These are phyloP conservation scores for Nectriaceae sp. DNA, from an alignment of 2,329 filamentous ascomycete species.

Conservation along the genomic window DNA sequence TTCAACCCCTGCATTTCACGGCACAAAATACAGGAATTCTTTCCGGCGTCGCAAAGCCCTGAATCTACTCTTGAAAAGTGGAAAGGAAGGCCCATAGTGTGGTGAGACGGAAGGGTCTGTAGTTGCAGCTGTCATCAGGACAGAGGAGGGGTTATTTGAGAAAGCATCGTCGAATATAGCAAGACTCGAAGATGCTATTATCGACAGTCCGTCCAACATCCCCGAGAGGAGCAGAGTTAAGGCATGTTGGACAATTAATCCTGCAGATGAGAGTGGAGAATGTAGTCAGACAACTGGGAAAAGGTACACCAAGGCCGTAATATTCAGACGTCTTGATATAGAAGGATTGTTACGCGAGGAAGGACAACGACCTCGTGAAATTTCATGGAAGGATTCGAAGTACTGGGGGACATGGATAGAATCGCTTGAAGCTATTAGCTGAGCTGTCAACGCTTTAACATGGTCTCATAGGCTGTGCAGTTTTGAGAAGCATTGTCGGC, in stretches of 20 bases:
- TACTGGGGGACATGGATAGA: slow-evolving; percentile 3
- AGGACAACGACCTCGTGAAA: neutral
- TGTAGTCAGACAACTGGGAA: neutral
- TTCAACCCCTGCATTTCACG: slow-evolving; percentile 15
- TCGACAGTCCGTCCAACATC: neutral
- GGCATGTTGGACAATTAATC: slow-evolving; percentile 1
- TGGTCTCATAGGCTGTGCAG: too few relatives aligned
- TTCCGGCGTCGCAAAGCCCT: slow-evolving; percentile 19
- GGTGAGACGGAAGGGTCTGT: slow-evolving; percentile 11
- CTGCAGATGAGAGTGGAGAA: neutral
- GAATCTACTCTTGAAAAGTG: slow-evolving; percentile 1
- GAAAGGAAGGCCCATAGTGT: slow-evolving; percentile 21
- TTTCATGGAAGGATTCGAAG: slow-evolving; percentile 6
- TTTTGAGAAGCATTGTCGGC: too few relatives aligned
- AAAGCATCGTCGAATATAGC: neutral
- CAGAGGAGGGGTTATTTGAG: slow-evolving; percentile 8
- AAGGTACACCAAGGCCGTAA: neutral
- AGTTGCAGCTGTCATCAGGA: slow-evolving; percentile 2
- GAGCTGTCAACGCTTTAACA: neutral
- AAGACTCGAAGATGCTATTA: neutral
- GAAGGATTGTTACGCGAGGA: slow-evolving; percentile 5
- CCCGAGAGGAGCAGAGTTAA: slow-evolving; percentile 2
- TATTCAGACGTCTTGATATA: slow-evolving; percentile 5
- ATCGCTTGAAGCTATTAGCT: neutral
- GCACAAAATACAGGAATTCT: slow-evolving; percentile 14